phyloP scores from a whole-genome alignment of 176 grass and related monocot species.

The Bothriochloa decipiens region DNA sequence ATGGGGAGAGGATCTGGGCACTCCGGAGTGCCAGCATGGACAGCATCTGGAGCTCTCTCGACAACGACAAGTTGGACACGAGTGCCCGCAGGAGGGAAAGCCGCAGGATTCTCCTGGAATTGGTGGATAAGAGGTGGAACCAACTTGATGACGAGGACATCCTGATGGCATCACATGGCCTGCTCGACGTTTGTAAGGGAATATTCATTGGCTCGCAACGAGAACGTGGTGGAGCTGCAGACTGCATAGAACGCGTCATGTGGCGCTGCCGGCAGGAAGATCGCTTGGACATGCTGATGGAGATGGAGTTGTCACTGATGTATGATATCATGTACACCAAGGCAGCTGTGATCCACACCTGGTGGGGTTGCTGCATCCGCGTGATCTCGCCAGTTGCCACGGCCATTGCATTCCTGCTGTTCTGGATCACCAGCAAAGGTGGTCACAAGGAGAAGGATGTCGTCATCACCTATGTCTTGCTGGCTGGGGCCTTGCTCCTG shows the following conservation, averaged over 20 bases:
- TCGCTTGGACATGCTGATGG: background rate
- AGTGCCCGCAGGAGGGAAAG: background rate
- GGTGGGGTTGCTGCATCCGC: constrained; percentile 28
- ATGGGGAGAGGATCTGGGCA: constrained; percentile 18
- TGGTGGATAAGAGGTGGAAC: background rate
- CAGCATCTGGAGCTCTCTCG: constrained; percentile 12
- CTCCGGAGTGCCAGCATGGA: constrained; percentile 26
- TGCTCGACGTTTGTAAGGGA: background rate
- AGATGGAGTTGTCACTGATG: constrained; percentile 20
- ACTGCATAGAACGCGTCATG: rapidly evolving
- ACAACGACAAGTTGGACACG: background rate
- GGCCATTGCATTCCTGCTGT: background rate
- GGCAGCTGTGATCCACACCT: background rate
- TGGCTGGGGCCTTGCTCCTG: background rate
- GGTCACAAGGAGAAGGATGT: background rate
- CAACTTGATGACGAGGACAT: background rate
- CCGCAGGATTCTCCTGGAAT: background rate
- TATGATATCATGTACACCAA: constrained; percentile 9
- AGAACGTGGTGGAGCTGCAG: too few species aligned
- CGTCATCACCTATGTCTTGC: background rate
- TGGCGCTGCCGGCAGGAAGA: too few species aligned
- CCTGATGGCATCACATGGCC: background rate
- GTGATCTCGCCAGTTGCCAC: background rate
- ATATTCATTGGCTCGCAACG: background rate
- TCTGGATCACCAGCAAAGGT: background rate